Base-by-base conservation (phyloP, 1,139 yeast genomes). In the Pneumocystis jirovecii region DNA sequence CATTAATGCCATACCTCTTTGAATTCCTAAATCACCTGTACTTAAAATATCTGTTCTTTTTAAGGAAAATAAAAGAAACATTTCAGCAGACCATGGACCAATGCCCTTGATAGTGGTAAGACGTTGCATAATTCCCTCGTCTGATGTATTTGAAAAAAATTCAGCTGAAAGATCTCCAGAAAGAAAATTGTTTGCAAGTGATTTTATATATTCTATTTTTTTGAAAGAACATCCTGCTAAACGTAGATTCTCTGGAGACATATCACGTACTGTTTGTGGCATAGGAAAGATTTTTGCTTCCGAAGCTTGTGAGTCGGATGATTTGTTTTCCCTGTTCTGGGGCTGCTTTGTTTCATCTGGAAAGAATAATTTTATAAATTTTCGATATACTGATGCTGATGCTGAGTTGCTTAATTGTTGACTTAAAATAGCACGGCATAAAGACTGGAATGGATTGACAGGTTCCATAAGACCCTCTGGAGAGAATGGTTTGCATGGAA, bases 351-450 rank as follows among this genome's bases (percentile, higher is more conserved):
- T 21, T 25, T 19, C 34, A 1, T 57, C 57, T 4, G 59, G 71
- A 74, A 64, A 39, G 29, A 76, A 80, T 19, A 77, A 70, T 0
- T 74, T 79, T 15, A 76, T 74, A 67, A 89, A 82, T 70, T 82
- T 80, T 15, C 69, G 69, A 65, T 81, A 80, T 50, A 90, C 86
- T 0, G 91, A 80, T 15, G 72, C 75, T 0, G 96, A 96, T 0
- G 96, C 95, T 0, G 84, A 81, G 0, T 96, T 96, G 69, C 93
- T 86, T 4, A 90, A 85, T 73, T 90, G 96, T 75, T 90, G 96
- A 19, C 64, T 61, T 34, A 65, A 21, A 4, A 64, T 69, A 19
- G 68, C 66, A 10, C 68, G 64, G 19, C 65, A 65, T 17, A 69
- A 64, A 8, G 65, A 63, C 31, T 65, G 69, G 60, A 69, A 68